Base-by-base conservation (phyloP, 768 basidiomycete species). In the Pleurotus citrinopileatus region DNA sequence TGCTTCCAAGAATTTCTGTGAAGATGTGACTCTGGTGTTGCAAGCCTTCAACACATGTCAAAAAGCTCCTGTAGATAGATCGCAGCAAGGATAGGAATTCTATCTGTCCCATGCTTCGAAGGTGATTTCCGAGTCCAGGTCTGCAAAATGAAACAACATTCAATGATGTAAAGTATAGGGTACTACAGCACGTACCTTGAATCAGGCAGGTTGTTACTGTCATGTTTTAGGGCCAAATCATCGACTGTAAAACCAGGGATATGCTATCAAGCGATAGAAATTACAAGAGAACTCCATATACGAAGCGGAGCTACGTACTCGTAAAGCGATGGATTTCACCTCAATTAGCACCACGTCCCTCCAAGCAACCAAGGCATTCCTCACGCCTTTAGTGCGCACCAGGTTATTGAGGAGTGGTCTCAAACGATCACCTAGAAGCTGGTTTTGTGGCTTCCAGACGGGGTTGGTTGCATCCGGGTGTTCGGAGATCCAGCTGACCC, bases 381-480 rank as follows among this genome's bases (percentile, higher is more conserved):
- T 82, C 37, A 93, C 65, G 2, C 86, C 88, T 38, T 77, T 80
- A 0, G 90, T 89, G 56, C 89, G 76, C 20, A 84, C 69, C 45
- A 98, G 76, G n/a, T 91, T 91, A 27, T 84, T 78, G 23, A 97
- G 65, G 42, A 95, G 63, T 2, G 93, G 93, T 23, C 78, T 78
- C 34, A 94, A 61, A 26, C 83, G 74, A 57, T 91, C 87, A 51
- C 76, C 77, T 45, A 91, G 63, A 1, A 73, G 74, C 56, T 79
- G 65, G 54, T 80, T 68, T 60, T 48, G 70, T 64, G 38, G 64
- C 60, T 42, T 62, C 57, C 25, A 51, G 50, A 45, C 59, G 37
- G 26, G 54, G 51, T 51, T 52, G 13, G 59, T 54, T 19, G 26
- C 13, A 37, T 59, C 54, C 40, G 60, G 52, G 9, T 52, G 26